Evolutionary conservation across 2,329 filamentous ascomycete species (phyloP), one percentile per base, ranked within the genome.

Genomic region (Aspergillus versicolor): DNA sequence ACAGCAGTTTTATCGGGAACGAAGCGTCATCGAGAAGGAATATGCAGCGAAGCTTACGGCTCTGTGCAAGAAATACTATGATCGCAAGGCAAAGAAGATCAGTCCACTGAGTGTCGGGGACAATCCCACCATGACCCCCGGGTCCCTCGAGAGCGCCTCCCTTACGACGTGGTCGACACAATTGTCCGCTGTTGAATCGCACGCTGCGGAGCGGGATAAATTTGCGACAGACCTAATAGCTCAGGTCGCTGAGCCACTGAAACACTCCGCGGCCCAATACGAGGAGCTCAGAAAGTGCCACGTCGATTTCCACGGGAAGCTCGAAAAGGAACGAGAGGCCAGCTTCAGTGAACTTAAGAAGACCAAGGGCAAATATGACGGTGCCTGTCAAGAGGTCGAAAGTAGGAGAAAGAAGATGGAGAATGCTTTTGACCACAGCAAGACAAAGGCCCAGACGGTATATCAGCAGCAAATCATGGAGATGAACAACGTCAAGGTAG

Each of bases 161-260:
- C 84, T 99, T 72, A 97, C 93, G 24, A 99, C 93, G 52, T 99
- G 94, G 94, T 89, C 91, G 12, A 94, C 92, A 4, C 94, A 97
- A 75, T 84, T 99, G 53, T 92, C 86, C 30, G 95, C 92, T 0
- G 83, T 97, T 63, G 95, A 99, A 76, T 85, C 87, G 43, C 86
- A 92, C 65, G 94, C 94, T 41, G 84, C 86, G 61, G 93, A 97
- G 75, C 92, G 97, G 75, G 93, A 97, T 65, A 85, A 86, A 64
- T 96, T 90, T 72, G 89, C 87, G 40, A 87, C 84, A 59, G 89
- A 93, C 57, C 81, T 99, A 59, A 75, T 96, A 54, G 81, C 82
- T 38, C 88, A 92, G 65, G 84, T 99, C 37, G 92, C 92, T 54
- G 92, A 96, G 58, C 92, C 94, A 4, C 78, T 99, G 47, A 94